Evolutionary conservation across 352 stramenopile species (phyloP).

Genomic region (Globisporangium splendens): DNA sequence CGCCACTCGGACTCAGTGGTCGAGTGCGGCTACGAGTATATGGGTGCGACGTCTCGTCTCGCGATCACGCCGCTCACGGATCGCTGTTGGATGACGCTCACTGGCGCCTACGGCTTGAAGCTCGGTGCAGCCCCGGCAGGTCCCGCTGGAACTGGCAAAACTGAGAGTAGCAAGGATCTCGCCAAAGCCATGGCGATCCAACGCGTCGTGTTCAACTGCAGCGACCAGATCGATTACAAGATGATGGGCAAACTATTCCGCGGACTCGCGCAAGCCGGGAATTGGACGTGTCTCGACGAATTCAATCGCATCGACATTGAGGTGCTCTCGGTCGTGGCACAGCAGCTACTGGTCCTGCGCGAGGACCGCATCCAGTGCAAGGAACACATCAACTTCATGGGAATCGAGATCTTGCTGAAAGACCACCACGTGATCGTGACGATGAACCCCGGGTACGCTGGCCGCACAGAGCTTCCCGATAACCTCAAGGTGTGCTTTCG

Average conservation of each 20-base stretch:
- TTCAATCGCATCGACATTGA: conserved; percentile 95
- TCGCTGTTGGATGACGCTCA: conserved; percentile 96
- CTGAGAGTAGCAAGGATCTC: conserved; percentile 95
- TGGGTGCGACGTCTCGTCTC: conserved; percentile 87
- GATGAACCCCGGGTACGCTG: conserved; percentile 97
- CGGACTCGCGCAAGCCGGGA: conserved; percentile 87
- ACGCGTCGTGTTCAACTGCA: conserved; percentile 96
- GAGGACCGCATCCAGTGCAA: conserved; percentile 81
- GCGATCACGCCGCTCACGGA: conserved; percentile 90
- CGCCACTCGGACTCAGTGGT: conserved; percentile 86
- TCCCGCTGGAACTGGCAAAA: conserved; percentile 95
- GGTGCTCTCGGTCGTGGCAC: conserved; percentile 93
- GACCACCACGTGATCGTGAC: conserved; percentile 97
- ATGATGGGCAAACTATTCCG: conserved; percentile 97
- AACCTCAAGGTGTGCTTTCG: conserved; percentile 96
- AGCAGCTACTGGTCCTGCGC: conserved; percentile 82
- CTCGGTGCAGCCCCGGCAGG: conserved; percentile 91
- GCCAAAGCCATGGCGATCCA: conserved; percentile 93
- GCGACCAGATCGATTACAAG: conserved; percentile 95
- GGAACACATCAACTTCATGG: conserved; percentile 95
- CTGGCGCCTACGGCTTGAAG: conserved; percentile 90
- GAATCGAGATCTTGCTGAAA: conserved; percentile 93
- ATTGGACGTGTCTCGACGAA: conserved; percentile 90
- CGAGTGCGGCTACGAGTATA: conserved; percentile 94
- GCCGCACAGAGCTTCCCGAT: conserved; percentile 94